These are phyloP conservation scores for Sporothrix globosa DNA, from an alignment of 2,329 filamentous ascomycete genomes.

Conservation along the genomic window DNA sequence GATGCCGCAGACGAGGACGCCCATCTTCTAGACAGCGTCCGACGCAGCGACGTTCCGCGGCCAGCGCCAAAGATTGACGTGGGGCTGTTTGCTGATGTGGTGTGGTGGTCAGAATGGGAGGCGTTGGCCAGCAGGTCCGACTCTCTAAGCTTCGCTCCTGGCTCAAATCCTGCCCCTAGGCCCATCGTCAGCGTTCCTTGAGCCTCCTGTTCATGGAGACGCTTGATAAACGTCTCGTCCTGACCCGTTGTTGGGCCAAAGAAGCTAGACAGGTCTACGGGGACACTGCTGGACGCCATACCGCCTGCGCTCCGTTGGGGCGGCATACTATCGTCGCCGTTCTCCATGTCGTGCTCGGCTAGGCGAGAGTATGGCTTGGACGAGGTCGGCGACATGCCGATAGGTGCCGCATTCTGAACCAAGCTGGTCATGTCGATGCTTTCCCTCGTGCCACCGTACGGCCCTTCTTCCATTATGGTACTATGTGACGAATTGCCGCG, in stretches of 20 bases:
- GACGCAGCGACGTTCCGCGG: constrained; percentile 26
- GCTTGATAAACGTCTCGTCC: constrained; percentile 51
- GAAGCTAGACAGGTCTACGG: constrained; percentile 53
- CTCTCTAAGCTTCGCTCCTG: constrained; percentile 53
- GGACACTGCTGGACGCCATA: constrained; percentile 36
- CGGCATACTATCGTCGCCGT: constrained; percentile 37
- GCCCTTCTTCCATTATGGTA: constrained; percentile 45
- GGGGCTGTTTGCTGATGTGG: background rate
- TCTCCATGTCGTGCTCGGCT: constrained; percentile 43
- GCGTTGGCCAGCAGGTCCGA: constrained; percentile 53
- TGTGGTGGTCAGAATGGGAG: background rate
- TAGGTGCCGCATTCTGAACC: constrained; percentile 48
- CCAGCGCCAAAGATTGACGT: constrained; percentile 16
- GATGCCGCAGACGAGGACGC: constrained; percentile 17
- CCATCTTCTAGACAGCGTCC: constrained; percentile 34
- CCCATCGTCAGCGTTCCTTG: constrained; percentile 61
- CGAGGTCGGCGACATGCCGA: constrained; percentile 39
- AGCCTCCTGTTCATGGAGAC: constrained; percentile 57
- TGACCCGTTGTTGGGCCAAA: constrained; percentile 52
- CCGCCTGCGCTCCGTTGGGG: constrained; percentile 24
- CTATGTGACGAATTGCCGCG: constrained; percentile 38
- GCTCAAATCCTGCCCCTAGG: constrained; percentile 57
- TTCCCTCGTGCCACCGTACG: constrained; percentile 37
- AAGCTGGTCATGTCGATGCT: constrained; percentile 46
- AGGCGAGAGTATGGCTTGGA: constrained; percentile 39